Evolutionary conservation across 495 filamentous ascomycete genomes (phyloP).

Genomic region (Letharia columbiana): DNA sequence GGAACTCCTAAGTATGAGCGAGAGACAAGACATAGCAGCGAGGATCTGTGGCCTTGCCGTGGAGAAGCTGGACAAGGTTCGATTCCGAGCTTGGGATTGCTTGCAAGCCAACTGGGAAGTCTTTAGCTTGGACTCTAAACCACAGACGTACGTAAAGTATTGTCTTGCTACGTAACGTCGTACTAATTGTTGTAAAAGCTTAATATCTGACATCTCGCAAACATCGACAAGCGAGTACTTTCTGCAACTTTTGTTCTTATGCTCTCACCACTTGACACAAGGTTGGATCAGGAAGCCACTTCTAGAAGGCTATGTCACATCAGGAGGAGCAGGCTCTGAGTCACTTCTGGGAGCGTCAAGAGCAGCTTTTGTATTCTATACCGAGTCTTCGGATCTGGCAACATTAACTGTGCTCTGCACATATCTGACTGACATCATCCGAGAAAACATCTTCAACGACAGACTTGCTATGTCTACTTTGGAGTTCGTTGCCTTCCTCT

Average conservation of each 20-base stretch:
- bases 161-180: background rate
- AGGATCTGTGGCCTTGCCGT: conserved; percentile 60
- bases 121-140: conserved; percentile 1
- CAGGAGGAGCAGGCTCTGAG: conserved; percentile 77
- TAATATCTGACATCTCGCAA: conserved; percentile 14
- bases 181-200: conserved; percentile 3
- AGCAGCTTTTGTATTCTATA: conserved; percentile 52
- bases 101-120: conserved; percentile 37
- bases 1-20: conserved; percentile 8
- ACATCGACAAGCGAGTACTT: conserved; percentile 33
- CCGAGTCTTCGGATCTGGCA: conserved; percentile 30
- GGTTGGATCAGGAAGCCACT: conserved; percentile 41
- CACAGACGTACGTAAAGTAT: conserved; percentile 12
- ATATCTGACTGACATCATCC: conserved; percentile 38
- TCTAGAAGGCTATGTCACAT: conserved; percentile 68
- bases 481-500: conserved; percentile 65
- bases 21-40: conserved; percentile 30
- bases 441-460: conserved; percentile 47
- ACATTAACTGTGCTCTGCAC: conserved; percentile 34
- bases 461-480: conserved; percentile 65
- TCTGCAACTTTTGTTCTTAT: conserved; percentile 35
- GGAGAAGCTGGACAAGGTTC: conserved; percentile 85
- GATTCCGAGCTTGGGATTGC: conserved; percentile 54
- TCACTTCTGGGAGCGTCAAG: conserved; percentile 67
- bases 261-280: conserved; percentile 18